These are phyloP conservation scores for Podila clonocystis DNA, from an alignment of 192 early-diverging fungal species.

Conservation along the genomic window DNA sequence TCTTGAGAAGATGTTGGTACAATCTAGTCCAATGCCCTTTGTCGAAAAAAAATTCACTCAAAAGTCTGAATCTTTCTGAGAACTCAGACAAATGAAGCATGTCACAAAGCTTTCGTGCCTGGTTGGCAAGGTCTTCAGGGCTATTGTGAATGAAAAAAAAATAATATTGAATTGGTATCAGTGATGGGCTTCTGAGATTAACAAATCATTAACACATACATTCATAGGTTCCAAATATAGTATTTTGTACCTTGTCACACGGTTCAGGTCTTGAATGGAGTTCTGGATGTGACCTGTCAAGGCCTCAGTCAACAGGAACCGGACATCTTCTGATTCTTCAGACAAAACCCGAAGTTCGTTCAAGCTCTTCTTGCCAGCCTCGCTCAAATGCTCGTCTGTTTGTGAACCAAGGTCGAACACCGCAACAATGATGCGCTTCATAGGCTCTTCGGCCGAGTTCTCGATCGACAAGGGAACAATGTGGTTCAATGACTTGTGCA, in stretches of 20 bases:
- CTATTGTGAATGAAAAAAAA: conserved; percentile 26
- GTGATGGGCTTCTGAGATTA: background rate
- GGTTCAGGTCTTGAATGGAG: conserved; percentile 46
- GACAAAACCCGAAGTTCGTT: conserved; percentile 27
- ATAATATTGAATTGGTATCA: background rate
- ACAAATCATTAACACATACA: background rate
- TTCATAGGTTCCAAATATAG: too few species aligned
- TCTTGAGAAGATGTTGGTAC: conserved; percentile 29
- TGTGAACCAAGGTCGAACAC: conserved; percentile 39
- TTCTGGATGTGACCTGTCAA: conserved; percentile 39
- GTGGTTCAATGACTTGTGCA: background rate
- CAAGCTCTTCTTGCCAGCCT: conserved; percentile 12
- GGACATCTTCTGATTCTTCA: conserved; percentile 25
- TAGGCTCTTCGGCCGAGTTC: conserved; percentile 6
- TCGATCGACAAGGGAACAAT: conserved; percentile 25
- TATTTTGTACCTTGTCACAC: conserved; percentile 43
- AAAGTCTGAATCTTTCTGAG: conserved; percentile 23
- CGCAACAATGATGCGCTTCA: conserved; percentile 20
- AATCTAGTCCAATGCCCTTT: conserved; percentile 53
- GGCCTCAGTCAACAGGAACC: conserved; percentile 21
- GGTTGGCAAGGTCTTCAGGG: conserved; percentile 57
- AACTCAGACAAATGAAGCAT: conserved; percentile 28
- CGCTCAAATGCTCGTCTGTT: conserved; percentile 17
- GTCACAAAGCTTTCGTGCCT: conserved; percentile 45
- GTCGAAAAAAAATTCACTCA: conserved; percentile 41